A percentile compares a stretch with the other conserved stretches of the same genome.
phyloP scores from a whole-genome alignment of 768 basidiomycete genomes.

The Crepidotus variabilis region DNA sequence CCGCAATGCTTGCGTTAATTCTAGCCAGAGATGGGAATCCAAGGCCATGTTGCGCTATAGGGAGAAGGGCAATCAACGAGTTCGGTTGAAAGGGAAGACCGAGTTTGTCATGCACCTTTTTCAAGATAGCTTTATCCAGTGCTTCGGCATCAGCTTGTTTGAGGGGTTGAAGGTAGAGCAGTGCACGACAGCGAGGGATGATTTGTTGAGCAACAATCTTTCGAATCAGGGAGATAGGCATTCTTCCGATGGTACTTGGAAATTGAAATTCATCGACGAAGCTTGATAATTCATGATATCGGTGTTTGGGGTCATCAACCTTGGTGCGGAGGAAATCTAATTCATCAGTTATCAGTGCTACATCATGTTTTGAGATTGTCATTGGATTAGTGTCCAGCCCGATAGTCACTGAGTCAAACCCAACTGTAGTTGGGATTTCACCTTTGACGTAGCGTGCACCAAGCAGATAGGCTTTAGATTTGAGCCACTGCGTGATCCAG shows the following conservation, averaged over 20 bases:
- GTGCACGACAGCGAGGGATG: conserved; percentile 11
- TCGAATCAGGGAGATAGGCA: conserved; percentile 16
- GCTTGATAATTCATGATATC: conserved; percentile 5
- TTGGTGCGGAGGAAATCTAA: conserved; percentile 15
- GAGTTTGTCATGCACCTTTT: conserved; percentile 12
- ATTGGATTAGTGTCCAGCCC: background rate
- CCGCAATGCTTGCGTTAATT: conserved; percentile 9
- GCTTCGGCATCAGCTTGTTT: conserved; percentile 12
- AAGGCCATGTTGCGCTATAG: conserved; percentile 6
- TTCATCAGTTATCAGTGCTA: conserved; percentile 1
- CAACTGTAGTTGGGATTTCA: background rate
- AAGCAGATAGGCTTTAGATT: conserved; percentile 11
- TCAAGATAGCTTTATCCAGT: conserved; percentile 13
- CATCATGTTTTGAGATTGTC: background rate
- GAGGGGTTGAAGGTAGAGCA: conserved; percentile 22
- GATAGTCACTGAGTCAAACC: background rate
- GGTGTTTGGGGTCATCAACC: conserved; percentile 14
- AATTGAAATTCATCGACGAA: conserved; percentile 19
- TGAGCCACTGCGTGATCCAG: conserved; percentile 16
- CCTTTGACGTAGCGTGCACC: background rate
- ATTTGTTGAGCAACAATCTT: conserved; percentile 20
- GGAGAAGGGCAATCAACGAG: conserved; percentile 4
- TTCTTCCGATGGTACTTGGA: conserved; percentile 11
- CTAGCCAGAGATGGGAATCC: conserved; percentile 11
- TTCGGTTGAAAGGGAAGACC: conserved; percentile 20